Evolutionary conservation across 305 asterid species (phyloP).

Genomic region (Ilex paraguariensis): DNA sequence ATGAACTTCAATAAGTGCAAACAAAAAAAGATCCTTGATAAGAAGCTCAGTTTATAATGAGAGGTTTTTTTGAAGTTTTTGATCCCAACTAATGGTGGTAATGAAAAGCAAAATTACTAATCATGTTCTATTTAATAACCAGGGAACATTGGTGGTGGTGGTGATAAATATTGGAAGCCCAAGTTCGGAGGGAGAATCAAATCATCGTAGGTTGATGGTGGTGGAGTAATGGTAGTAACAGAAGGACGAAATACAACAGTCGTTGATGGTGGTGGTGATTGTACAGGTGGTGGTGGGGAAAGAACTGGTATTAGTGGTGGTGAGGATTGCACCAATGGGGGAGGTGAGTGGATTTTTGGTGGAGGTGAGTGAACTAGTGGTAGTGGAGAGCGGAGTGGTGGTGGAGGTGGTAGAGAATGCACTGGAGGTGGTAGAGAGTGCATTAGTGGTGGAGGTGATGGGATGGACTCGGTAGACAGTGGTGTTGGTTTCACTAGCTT

Average conservation of each 20-base stretch:
- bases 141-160: slow-evolving; percentile 33
- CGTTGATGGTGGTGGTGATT: slow-evolving; percentile 14
- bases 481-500: no score
- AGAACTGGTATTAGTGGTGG: slow-evolving; percentile 11
- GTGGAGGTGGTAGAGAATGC: no score
- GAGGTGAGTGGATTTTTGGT: background rate
- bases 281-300: slow-evolving; percentile 8
- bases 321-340: background rate
- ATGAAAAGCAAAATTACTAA: slow-evolving; percentile 1
- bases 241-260: no score
- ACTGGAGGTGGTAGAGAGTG: no score
- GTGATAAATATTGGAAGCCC: slow-evolving; percentile 23
- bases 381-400: no score
- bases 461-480: no score
- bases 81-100: slow-evolving; percentile 1
- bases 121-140: slow-evolving; percentile 21
- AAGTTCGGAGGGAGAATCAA: slow-evolving; percentile 22
- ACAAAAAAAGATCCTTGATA: no score
- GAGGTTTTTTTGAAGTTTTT: no score
- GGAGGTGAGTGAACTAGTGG: background rate
- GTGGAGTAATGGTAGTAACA: slow-evolving; percentile 5
- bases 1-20: no score
- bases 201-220: slow-evolving; percentile 13
- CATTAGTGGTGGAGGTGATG: no score
- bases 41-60: no score